phyloP scores from a whole-genome alignment of 1,139 yeast species.

The Barnettozyma hawaiiensis region DNA sequence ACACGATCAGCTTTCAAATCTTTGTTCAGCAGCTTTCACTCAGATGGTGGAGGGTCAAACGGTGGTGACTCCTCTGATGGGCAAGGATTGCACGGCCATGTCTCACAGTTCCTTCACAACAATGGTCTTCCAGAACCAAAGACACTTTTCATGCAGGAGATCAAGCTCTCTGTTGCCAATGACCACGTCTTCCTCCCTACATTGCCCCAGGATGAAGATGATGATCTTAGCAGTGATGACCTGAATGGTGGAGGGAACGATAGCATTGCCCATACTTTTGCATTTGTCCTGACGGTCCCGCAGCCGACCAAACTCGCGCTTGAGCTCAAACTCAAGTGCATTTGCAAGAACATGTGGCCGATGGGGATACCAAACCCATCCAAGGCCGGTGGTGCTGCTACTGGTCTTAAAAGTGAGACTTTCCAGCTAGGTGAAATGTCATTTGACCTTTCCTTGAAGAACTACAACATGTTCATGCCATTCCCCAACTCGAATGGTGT shows the following conservation, averaged over 20 bases:
- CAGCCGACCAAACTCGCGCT: slow-evolving; percentile 8
- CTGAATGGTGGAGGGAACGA: slow-evolving; percentile 2
- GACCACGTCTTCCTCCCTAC: slow-evolving; percentile 9
- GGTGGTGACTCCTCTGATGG: background rate
- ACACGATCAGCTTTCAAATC: slow-evolving; percentile 2
- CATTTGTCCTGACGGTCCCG: slow-evolving; percentile 7
- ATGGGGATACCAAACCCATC: background rate
- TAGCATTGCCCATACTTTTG: slow-evolving; percentile 5
- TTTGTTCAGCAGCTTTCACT: slow-evolving; percentile 3
- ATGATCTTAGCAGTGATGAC: slow-evolving; percentile 4
- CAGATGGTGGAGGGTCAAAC: slow-evolving; percentile 1
- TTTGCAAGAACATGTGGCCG: slow-evolving; percentile 8
- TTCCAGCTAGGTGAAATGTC: slow-evolving; percentile 8
- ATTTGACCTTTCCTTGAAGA: slow-evolving; percentile 7
- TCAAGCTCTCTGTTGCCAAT: slow-evolving; percentile 5
- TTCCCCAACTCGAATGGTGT: background rate
- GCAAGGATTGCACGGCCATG: background rate
- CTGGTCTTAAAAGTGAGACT: background rate
- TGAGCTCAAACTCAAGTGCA: slow-evolving; percentile 7
- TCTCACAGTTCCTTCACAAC: background rate
- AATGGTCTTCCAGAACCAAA: slow-evolving; percentile 4
- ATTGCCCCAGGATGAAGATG: slow-evolving; percentile 7
- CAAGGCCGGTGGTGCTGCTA: too few species aligned
- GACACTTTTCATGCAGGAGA: slow-evolving; percentile 1
- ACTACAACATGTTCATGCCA: slow-evolving; percentile 8